Percentiles rank a stretch among this genome's conserved stretches.
phyloP scores from a whole-genome alignment of 1,284 basidiomycete species.

The Trichosporon sp. region DNA sequence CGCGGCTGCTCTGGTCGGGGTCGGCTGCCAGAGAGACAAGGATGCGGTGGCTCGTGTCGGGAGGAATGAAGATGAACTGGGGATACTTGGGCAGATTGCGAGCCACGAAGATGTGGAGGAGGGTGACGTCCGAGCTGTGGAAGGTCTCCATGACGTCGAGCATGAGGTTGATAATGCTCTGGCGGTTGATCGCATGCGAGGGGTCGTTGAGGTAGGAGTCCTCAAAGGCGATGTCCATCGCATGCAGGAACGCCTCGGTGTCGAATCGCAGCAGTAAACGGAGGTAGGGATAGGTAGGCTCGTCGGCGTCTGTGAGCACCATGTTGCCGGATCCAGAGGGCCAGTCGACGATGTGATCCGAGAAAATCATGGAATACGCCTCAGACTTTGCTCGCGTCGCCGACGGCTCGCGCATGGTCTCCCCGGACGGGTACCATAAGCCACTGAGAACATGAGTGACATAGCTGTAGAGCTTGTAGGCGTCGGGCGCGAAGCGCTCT shows the following conservation, averaged over 20 bases:
- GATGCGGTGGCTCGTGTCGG: constrained; percentile 65
- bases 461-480: constrained; percentile 90
- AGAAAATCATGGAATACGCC: constrained; percentile 76
- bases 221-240: constrained; percentile 91
- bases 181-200: constrained; percentile 59
- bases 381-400: constrained; percentile 62
- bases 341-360: constrained; percentile 73
- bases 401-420: constrained; percentile 61
- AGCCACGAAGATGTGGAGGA: constrained; percentile 91
- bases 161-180: constrained; percentile 77
- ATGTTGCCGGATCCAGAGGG: constrained; percentile 49
- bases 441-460: constrained; percentile 81
- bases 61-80: constrained; percentile 71
- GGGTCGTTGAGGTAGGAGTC: constrained; percentile 81
- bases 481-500: constrained; percentile 63
- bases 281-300: constrained; percentile 83
- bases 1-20: constrained; percentile 65
- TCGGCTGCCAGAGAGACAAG: constrained; percentile 72
- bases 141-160: constrained; percentile 63
- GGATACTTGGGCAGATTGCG: constrained; percentile 96
- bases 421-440: constrained; percentile 76
- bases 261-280: constrained; percentile 80
- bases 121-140: constrained; percentile 62
- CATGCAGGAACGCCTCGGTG: constrained; percentile 88
- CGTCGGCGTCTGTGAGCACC: constrained; percentile 47